These are phyloP conservation scores for Ulota crispa DNA, from an alignment of 225 moss, liverwort and hornwort species.

Conservation along the genomic window DNA sequence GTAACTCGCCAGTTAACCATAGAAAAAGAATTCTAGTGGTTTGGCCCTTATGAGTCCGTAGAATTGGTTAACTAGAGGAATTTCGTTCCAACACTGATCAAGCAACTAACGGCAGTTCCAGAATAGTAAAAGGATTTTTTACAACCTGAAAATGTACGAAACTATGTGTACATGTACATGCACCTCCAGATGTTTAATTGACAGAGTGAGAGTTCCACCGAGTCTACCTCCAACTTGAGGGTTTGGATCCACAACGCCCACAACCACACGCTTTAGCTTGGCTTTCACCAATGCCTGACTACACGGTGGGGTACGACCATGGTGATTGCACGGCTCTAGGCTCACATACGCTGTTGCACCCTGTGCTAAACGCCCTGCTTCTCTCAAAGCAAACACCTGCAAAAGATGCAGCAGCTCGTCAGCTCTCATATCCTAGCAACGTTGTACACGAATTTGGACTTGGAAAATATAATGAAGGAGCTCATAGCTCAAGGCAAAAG, in stretches of 20 bases:
- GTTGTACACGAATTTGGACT: background rate
- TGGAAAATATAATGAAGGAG: background rate
- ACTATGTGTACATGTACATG: background rate
- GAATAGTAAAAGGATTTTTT: background rate
- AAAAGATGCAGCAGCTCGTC: constrained; percentile 16
- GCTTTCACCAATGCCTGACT: constrained; percentile 86
- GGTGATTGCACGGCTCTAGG: constrained; percentile 93
- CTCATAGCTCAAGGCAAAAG: background rate
- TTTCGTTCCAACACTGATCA: background rate
- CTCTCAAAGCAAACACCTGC: constrained; percentile 93
- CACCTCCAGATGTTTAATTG: background rate
- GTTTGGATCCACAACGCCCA: constrained; percentile 86
- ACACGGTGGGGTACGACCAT: constrained; percentile 94
- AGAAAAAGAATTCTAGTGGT: background rate
- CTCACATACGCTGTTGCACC: constrained; percentile 94
- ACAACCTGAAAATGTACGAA: background rate
- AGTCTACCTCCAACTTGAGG: constrained; percentile 79
- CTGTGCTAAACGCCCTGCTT: constrained; percentile 72
- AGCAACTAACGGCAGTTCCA: background rate
- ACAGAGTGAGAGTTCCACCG: constrained; percentile 11
- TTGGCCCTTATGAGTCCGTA: background rate
- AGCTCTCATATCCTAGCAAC: background rate
- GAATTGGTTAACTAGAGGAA: background rate
- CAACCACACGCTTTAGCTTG: constrained; percentile 75
- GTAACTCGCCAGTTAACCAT: background rate